Conservation (phyloP, 768 basidiomycete species). For the Hygrophoropsis aurantiaca region DNA sequence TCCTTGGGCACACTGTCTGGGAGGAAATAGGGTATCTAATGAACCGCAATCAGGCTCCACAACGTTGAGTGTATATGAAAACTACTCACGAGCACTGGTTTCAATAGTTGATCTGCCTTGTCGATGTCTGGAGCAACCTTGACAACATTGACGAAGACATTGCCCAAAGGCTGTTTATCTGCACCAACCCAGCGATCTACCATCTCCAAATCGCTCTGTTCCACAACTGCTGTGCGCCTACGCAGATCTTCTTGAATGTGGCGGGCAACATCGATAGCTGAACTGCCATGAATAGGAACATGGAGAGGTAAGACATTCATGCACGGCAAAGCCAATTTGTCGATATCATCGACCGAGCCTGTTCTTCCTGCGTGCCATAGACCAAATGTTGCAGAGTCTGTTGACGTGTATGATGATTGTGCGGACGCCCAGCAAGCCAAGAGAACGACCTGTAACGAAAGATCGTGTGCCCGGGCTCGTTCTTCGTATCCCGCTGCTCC, state of each 20-base stretch:
- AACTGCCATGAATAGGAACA: slow-evolving; percentile 18
- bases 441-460: slow-evolving; percentile 41
- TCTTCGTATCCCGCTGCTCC: slow-evolving; percentile 44
- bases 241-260: slow-evolving; percentile 36
- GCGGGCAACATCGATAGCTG: slow-evolving; percentile 27
- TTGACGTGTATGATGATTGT: slow-evolving; percentile 30
- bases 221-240: slow-evolving; percentile 36
- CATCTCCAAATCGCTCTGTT: slow-evolving; percentile 38
- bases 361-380: slow-evolving; percentile 49
- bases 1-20: slow-evolving; percentile 16
- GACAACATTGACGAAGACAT: slow-evolving; percentile 46
- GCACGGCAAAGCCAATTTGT: slow-evolving; percentile 43
- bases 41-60: neutral
- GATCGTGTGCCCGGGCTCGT: slow-evolving; percentile 33
- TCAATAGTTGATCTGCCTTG: slow-evolving; percentile 19
- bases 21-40: slow-evolving; percentile 36
- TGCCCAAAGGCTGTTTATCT: slow-evolving; percentile 33
- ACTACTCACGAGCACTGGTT: slow-evolving; percentile 34
- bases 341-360: slow-evolving; percentile 32
- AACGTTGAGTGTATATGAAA: neutral
- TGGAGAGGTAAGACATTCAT: slow-evolving; percentile 44
- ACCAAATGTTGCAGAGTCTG: slow-evolving; percentile 36
- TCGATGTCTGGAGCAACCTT: slow-evolving; percentile 29
- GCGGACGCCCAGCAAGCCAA: slow-evolving; percentile 44
- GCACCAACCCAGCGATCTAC: slow-evolving; percentile 38